Evolutionary conservation across 331 rosid genomes (phyloP).

Genomic region (Cydonia oblonga): DNA sequence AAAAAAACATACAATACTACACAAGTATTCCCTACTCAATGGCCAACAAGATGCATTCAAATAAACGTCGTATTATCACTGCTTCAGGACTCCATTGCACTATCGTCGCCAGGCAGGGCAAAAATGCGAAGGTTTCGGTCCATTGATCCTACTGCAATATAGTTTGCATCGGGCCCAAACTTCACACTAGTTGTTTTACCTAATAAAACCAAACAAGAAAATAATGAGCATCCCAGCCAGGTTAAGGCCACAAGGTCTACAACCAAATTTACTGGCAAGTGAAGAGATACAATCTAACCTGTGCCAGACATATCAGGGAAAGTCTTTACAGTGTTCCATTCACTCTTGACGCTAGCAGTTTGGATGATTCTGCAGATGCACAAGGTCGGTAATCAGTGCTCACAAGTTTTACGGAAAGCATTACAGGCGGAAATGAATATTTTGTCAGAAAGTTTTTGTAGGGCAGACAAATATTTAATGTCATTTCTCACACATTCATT

Average conservation of each 20-base stretch:
- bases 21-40: background rate
- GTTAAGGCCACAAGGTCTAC: background rate
- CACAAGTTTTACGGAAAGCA: background rate
- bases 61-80: background rate
- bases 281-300: slow-evolving; percentile 28
- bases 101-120: slow-evolving; percentile 56
- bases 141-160: slow-evolving; percentile 80
- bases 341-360: slow-evolving; percentile 84
- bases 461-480: background rate
- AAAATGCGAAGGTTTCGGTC: slow-evolving; percentile 91
- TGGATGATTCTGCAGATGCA: slow-evolving; percentile 73
- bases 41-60: background rate
- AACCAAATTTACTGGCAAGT: background rate
- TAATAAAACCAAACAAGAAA: slow-evolving; percentile 13
- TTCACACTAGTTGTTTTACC: slow-evolving; percentile 70
- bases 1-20: background rate
- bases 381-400: slow-evolving; percentile 12
- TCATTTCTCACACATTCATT: background rate
- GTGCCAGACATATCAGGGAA: slow-evolving; percentile 95
- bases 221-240: background rate
- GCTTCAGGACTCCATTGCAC: slow-evolving; percentile 31
- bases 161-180: slow-evolving; percentile 83
- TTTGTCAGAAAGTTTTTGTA: too few species aligned
- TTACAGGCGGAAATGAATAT: background rate
- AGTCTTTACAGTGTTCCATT: slow-evolving; percentile 91